These are phyloP conservation scores for Gautieria morchelliformis DNA, from an alignment of 768 basidiomycete species.

Conservation along the genomic window DNA sequence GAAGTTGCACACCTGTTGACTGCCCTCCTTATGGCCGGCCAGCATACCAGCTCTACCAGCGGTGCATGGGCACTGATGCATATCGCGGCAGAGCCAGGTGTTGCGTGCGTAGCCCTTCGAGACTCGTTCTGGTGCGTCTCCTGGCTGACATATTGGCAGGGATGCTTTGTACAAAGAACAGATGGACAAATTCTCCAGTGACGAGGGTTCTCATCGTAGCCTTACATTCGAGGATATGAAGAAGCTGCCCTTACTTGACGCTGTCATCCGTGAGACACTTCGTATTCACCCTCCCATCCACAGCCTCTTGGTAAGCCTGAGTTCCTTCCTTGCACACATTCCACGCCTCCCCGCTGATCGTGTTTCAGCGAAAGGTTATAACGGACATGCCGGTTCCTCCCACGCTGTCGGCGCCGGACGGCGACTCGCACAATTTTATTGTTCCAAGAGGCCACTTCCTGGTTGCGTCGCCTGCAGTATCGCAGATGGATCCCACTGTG, in stretches of 20 bases:
- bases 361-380: conserved; percentile 67
- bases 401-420: conserved; percentile 67
- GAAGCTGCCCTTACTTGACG: conserved; percentile 72
- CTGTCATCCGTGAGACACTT: conserved; percentile 88
- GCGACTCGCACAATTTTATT: conserved; percentile 55
- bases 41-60: conserved; percentile 93
- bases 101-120: conserved; percentile 48
- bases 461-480: conserved; percentile 79
- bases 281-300: conserved; percentile 94
- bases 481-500: conserved; percentile 74
- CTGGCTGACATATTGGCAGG: conserved; percentile 25
- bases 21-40: conserved; percentile 97
- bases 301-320: conserved; percentile 50
- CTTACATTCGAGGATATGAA: conserved; percentile 84
- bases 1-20: conserved; percentile 99
- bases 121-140: not conserved
- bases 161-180: conserved; percentile 87
- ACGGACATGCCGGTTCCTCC: conserved; percentile 76
- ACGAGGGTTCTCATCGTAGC: conserved; percentile 61
- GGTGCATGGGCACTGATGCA: conserved; percentile 88
- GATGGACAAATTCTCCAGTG: conserved; percentile 66
- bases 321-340: too few species aligned
- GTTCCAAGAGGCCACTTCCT: conserved; percentile 87
- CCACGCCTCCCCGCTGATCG: not conserved
- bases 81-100: conserved; percentile 61